phyloP scores from a whole-genome alignment of 208 protist genomes.

The Crithidia mellificae region DNA sequence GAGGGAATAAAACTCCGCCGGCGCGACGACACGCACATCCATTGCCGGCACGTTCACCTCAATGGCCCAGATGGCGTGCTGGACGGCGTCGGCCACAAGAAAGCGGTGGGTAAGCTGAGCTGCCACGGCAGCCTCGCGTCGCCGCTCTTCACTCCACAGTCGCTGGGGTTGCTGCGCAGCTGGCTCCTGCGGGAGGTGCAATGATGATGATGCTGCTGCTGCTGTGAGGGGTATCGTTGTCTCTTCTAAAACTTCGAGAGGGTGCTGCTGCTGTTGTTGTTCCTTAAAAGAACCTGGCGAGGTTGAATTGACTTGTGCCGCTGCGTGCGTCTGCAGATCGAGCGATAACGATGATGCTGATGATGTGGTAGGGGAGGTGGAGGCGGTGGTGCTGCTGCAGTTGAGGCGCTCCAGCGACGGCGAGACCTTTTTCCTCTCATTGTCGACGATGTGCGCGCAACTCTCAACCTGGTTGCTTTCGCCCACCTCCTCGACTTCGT shows the following conservation, averaged over 20 bases:
- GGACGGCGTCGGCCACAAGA: constrained; percentile 45
- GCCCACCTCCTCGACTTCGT: background rate
- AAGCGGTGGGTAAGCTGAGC: constrained; percentile 44
- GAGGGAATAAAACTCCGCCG: constrained; percentile 26
- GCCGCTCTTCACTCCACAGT: constrained; percentile 34
- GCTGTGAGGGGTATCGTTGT: background rate
- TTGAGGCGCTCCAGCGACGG: constrained; percentile 29
- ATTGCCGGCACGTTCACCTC: constrained; percentile 35
- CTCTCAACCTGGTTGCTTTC: no score
- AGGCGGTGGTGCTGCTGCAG: constrained; percentile 33
- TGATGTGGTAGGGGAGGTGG: constrained; percentile 19
- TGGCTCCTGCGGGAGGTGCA: no score
- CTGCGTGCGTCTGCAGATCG: background rate
- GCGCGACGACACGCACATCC: constrained; percentile 27
- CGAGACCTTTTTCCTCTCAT: background rate
- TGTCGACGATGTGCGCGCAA: no score
- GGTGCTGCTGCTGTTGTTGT: no score
- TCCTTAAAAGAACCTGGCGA: no score
- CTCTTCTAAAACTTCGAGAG: no score
- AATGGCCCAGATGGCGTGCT: constrained; percentile 71
- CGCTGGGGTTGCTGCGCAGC: background rate
- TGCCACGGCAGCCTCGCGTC: constrained; percentile 13
- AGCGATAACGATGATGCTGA: background rate
- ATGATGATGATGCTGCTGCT: background rate
- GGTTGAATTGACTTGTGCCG: no score